These are phyloP conservation scores for Phlebiopsis gigantea DNA, from an alignment of 768 basidiomycete species.

Conservation along the genomic window DNA sequence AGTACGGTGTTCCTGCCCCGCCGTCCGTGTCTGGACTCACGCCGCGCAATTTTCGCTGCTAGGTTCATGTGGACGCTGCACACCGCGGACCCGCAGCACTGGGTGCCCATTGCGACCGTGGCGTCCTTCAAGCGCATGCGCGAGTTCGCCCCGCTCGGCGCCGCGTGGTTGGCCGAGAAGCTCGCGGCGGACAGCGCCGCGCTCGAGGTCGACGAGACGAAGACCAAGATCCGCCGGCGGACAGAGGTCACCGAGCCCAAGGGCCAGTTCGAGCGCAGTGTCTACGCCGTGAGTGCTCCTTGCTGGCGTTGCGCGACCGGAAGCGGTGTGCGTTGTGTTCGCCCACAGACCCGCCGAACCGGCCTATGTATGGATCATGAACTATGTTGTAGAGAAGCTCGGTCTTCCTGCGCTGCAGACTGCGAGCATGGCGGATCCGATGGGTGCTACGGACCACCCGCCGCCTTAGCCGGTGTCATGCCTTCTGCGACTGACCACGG, in stretches of 20 bases:
- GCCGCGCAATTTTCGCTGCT: constrained; percentile 6
- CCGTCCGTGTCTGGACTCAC: not conserved
- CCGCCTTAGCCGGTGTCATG: too few species aligned
- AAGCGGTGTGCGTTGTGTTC: too few species aligned
- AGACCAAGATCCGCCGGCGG: constrained; percentile 66
- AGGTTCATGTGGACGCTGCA: constrained; percentile 97
- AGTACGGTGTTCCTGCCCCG: constrained; percentile 34
- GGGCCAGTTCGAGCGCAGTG: constrained; percentile 74
- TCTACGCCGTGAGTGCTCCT: constrained; percentile 86
- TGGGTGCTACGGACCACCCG: too few species aligned
- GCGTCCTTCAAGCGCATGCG: constrained; percentile 95
- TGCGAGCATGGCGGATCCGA: too few species aligned
- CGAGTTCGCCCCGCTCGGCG: constrained; percentile 54
- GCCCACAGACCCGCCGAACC: too few species aligned
- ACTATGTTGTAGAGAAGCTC: too few species aligned
- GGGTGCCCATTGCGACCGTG: constrained; percentile 84
- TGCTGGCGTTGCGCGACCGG: too few species aligned
- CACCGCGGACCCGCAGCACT: constrained; percentile 75
- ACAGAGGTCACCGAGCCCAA: constrained; percentile 76
- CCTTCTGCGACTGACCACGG: too few species aligned
- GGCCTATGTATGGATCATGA: too few species aligned
- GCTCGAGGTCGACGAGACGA: constrained; percentile 72
- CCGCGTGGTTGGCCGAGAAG: constrained; percentile 67
- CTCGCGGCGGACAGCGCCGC: constrained; percentile 45
- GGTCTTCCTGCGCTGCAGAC: too few species aligned